phyloP scores from a whole-genome alignment of 495 filamentous ascomycete species.

The Hypoxylon crocopeplum region DNA sequence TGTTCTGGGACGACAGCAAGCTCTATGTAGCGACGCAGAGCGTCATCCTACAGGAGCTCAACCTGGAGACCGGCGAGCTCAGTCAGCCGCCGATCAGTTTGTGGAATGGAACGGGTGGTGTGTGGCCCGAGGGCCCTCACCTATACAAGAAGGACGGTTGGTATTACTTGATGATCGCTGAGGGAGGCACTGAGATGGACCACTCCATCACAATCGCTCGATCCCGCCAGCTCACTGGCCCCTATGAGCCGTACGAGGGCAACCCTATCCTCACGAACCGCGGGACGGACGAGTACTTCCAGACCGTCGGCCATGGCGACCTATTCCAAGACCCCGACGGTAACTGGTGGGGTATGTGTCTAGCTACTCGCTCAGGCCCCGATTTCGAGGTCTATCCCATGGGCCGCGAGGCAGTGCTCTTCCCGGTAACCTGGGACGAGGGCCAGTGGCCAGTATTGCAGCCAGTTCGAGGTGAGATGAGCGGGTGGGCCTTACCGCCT shows the following conservation, averaged over 20 bases:
- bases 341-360: slow-evolving; percentile 61
- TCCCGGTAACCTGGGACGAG: slow-evolving; percentile 56
- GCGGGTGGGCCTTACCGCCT: slow-evolving; percentile 47
- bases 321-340: slow-evolving; percentile 56
- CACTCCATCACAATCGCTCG: slow-evolving; percentile 59
- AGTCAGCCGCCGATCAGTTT: slow-evolving; percentile 49
- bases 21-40: slow-evolving; percentile 50
- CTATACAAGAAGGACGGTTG: slow-evolving; percentile 68
- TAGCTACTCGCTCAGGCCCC: slow-evolving; percentile 54
- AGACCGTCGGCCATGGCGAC: slow-evolving; percentile 58
- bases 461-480: slow-evolving; percentile 52
- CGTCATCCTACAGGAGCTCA: slow-evolving; percentile 49
- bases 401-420: slow-evolving; percentile 63
- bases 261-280: slow-evolving; percentile 61
- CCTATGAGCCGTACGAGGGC: slow-evolving; percentile 54
- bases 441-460: slow-evolving; percentile 51
- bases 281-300: slow-evolving; percentile 55
- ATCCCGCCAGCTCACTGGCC: slow-evolving; percentile 53
- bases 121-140: slow-evolving; percentile 67
- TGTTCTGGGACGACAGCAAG: slow-evolving; percentile 57
- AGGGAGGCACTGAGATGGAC: slow-evolving; percentile 63
- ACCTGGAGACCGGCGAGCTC: slow-evolving; percentile 51
- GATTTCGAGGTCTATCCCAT: slow-evolving; percentile 55
- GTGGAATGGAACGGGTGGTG: slow-evolving; percentile 61
- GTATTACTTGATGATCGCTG: slow-evolving; percentile 73